These are phyloP conservation scores for Alisma plantagoaquatica DNA, from an alignment of 106 monocot species.

Conservation along the genomic window DNA sequence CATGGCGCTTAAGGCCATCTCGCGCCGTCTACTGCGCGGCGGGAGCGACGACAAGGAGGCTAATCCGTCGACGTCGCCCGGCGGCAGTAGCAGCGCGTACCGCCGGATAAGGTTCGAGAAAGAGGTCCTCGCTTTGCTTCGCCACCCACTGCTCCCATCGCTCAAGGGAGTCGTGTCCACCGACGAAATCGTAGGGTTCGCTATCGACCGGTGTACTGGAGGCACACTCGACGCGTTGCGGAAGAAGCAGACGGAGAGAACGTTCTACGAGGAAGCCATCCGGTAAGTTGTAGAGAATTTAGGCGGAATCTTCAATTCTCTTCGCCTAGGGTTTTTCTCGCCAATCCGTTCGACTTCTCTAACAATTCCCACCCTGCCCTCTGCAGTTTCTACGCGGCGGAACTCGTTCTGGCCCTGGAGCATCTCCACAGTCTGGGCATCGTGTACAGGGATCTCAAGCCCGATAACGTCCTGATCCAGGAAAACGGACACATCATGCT, in stretches of 20 bases:
- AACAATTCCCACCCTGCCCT: neutral
- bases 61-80: too few species aligned
- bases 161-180: constrained; percentile 67
- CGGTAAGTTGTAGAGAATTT: constrained; percentile 30
- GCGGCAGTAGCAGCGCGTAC: constrained; percentile 18
- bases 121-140: constrained; percentile 49
- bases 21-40: neutral
- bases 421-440: constrained; percentile 69
- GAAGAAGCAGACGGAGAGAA: constrained; percentile 51
- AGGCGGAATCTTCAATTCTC: neutral
- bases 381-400: constrained; percentile 86
- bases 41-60: too few species aligned
- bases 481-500: constrained; percentile 84
- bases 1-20: constrained; percentile 76
- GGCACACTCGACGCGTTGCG: constrained; percentile 54
- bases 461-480: constrained; percentile 86
- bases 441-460: constrained; percentile 91
- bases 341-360: neutral
- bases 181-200: constrained; percentile 71
- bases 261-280: constrained; percentile 76
- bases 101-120: constrained; percentile 80
- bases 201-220: constrained; percentile 61
- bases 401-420: constrained; percentile 72
- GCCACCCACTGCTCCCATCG: constrained; percentile 66
- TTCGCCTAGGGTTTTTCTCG: neutral